Evolutionary conservation across 1,284 basidiomycete genomes (phyloP).

Genomic region (Naganishia albida): DNA sequence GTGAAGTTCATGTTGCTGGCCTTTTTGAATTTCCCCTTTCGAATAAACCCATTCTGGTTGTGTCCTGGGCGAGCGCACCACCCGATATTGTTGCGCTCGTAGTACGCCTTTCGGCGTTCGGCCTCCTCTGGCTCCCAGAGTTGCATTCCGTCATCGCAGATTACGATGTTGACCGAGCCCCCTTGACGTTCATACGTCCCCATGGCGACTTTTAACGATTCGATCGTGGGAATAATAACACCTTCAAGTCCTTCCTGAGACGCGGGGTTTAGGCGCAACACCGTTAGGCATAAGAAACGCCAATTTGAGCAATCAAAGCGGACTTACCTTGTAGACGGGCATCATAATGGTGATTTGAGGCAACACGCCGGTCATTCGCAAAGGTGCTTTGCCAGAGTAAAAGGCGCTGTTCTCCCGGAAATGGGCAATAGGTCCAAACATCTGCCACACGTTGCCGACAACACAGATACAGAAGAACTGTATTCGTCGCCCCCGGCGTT

Average conservation of each 20-base stretch:
- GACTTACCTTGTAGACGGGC: constrained; percentile 60
- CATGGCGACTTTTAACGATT: constrained; percentile 80
- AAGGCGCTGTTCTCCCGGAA: constrained; percentile 60
- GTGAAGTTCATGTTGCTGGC: constrained; percentile 88
- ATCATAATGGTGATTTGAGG: constrained; percentile 64
- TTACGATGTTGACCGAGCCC: constrained; percentile 54
- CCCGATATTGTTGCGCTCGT: constrained; percentile 76
- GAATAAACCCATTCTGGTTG: constrained; percentile 68
- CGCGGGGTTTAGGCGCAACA: background rate
- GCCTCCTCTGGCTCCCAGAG: constrained; percentile 64
- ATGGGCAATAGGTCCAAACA: constrained; percentile 60
- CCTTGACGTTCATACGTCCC: constrained; percentile 60
- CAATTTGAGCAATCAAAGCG: background rate
- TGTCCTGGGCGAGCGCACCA: constrained; percentile 78
- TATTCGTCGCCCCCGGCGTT: constrained; percentile 18
- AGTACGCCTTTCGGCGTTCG: constrained; percentile 68
- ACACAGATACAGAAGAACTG: constrained; percentile 55
- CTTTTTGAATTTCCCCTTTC: constrained; percentile 88
- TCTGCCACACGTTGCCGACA: constrained; percentile 50
- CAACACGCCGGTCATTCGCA: constrained; percentile 47
- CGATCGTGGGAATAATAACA: constrained; percentile 66
- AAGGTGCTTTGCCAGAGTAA: constrained; percentile 58
- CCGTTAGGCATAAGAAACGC: background rate
- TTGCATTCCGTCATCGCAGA: constrained; percentile 67
- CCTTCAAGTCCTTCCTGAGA: constrained; percentile 61